phyloP scores from a whole-genome alignment of 768 basidiomycete species.

The Butyriboletus loyo region DNA sequence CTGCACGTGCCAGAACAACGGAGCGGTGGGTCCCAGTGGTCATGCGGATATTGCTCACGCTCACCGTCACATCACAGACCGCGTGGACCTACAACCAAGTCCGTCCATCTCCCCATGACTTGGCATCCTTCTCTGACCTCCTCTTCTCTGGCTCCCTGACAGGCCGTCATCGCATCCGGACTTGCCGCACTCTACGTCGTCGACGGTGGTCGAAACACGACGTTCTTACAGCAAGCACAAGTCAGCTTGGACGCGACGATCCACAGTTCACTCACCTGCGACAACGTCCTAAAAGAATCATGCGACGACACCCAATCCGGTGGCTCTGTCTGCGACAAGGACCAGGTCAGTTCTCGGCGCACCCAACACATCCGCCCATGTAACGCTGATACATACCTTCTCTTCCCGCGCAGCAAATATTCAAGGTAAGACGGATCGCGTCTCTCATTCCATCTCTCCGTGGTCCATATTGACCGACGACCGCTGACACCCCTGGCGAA shows the following conservation, averaged over 20 bases:
- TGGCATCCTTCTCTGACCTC: not conserved
- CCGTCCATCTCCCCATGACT: not conserved
- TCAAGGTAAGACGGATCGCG: slow-evolving; percentile 32
- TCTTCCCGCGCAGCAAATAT: too few species aligned
- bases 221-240: slow-evolving; percentile 46
- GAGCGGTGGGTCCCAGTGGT: slow-evolving; percentile 7
- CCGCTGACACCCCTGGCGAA: not conserved
- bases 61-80: slow-evolving; percentile 28
- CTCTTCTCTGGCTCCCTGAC: not conserved
- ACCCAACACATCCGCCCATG: too few species aligned
- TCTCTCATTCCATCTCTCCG: too few species aligned
- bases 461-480: too few species aligned
- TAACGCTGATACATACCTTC: too few species aligned
- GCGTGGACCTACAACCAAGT: slow-evolving; percentile 63
- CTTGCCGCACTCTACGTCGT: slow-evolving; percentile 44
- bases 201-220: slow-evolving; percentile 31
- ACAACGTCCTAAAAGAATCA: slow-evolving; percentile 47
- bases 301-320: slow-evolving; percentile 46
- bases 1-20: slow-evolving; percentile 29
- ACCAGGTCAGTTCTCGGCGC: slow-evolving; percentile 33
- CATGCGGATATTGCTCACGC: not conserved
- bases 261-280: slow-evolving; percentile 31
- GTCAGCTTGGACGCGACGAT: slow-evolving; percentile 53
- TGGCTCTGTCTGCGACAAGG: slow-evolving; percentile 41
- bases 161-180: slow-evolving; percentile 57